Percentiles rank a stretch among this genome's conserved stretches.
Conservation (phyloP, 2,329 filamentous ascomycete species). For the Gyromitra esculenta region DNA sequence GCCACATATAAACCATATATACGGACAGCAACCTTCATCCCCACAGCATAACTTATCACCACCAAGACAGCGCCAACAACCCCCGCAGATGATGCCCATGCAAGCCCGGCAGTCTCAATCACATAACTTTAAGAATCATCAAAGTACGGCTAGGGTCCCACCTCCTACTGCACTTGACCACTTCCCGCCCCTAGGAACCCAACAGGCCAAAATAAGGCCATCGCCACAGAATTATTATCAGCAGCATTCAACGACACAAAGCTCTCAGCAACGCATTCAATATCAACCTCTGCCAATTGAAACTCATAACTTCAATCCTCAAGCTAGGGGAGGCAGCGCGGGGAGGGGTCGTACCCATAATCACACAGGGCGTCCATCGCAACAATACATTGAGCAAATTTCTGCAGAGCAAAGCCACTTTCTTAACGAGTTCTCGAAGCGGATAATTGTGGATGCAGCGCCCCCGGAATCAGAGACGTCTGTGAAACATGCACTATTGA, state of each 20-base stretch:
- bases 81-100: slow-evolving; percentile 10
- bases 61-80: slow-evolving; percentile 20
- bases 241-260: slow-evolving; percentile 23
- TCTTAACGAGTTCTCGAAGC: slow-evolving; percentile 46
- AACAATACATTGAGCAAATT: slow-evolving; percentile 41
- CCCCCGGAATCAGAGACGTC: slow-evolving; percentile 43
- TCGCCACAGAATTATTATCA: slow-evolving; percentile 13
- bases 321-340: slow-evolving; percentile 13
- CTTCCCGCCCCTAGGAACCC: slow-evolving; percentile 52
- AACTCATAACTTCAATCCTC: slow-evolving; percentile 18
- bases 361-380: slow-evolving; percentile 20
- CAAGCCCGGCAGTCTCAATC: slow-evolving; percentile 11
- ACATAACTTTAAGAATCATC: slow-evolving; percentile 2
- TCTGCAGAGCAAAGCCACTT: slow-evolving; percentile 41
- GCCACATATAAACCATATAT: slow-evolving; percentile 37
- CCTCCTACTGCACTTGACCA: slow-evolving; percentile 41
- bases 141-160: slow-evolving; percentile 13
- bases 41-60: slow-evolving; percentile 16
- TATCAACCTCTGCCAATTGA: slow-evolving; percentile 45
- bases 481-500: slow-evolving; percentile 55
- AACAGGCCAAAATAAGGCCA: slow-evolving; percentile 36
- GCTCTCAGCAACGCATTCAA: slow-evolving; percentile 41
- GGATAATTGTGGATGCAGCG: slow-evolving; percentile 46
- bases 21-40: slow-evolving; percentile 24
- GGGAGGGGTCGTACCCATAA: slow-evolving; percentile 3